Base-by-base conservation (phyloP, 1,284 basidiomycete genomes). In the Tilletia horrida region DNA sequence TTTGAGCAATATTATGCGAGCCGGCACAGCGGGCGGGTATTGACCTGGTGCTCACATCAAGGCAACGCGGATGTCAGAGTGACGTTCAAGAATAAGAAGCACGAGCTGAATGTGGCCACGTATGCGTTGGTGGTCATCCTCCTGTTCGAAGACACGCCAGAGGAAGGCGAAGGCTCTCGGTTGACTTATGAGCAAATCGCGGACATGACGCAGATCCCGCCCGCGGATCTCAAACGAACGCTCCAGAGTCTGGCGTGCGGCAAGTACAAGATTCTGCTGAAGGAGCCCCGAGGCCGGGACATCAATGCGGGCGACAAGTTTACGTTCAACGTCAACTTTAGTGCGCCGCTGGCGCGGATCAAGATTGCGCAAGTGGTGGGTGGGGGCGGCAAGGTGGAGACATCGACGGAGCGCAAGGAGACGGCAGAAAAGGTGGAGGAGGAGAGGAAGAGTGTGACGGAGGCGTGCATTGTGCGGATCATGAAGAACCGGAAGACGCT, bases 401-500 rank as follows among this genome's bases (percentile, higher is more conserved):
- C 84, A 61, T 86, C 84, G 0, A 90, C 91, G 72, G 95, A 98
- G 83, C 85, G 92, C 68, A 91, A 89, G 83, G 94, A 97, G 82
- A 99, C 96, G 14, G 87, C 88, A 70, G 90, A 90, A 74, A 89
- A 91, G 70, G 88, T 99, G 25, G 94, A 96, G 62, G 95, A 97
- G 82, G 94, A 97, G 83, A 85, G 96, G 55, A 88, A 86, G 75
- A 90, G 92, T 81, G 25, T 66, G 55, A 35, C 63, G 44, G 63
- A 64, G 29, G 63, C 47, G 16, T 97, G 92, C 78, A 91, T 98
- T 70, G 96, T 98, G 27, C 89, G 96, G 47, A 89, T 97, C 45
- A 98, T 99, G 96, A 98, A 99, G 84, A 90, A 93, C 79, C 85
- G 94, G 69, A 97, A 97, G 82, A 87, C 87, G 66, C 89, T 97